Evolutionary conservation across 176 grass and related monocot species (phyloP).

Genomic region (Aegilops sharonensis): DNA sequence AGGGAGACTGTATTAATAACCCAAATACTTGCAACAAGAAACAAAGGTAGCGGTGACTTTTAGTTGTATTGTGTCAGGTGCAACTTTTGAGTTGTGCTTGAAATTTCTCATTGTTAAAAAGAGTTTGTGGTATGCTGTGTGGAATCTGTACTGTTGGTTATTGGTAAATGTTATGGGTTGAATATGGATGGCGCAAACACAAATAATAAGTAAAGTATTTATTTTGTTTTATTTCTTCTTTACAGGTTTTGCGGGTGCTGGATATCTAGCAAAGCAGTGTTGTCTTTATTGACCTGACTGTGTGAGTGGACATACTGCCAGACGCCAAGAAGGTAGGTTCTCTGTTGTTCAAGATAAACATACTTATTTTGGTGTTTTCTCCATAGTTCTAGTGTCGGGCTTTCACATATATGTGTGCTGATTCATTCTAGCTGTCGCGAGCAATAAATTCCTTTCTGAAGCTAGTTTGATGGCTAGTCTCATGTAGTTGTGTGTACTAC

Average conservation of each 20-base stretch:
- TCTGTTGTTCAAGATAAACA: conserved; percentile 5
- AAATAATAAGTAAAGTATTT: neutral
- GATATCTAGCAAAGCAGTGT: neutral
- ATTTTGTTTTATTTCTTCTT: neutral
- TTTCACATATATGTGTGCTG: neutral
- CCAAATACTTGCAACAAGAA: neutral
- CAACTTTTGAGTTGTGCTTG: neutral
- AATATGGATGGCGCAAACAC: neutral
- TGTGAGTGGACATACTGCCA: neutral
- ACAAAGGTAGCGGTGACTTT: neutral
- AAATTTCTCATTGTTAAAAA: neutral
- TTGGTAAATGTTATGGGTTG: neutral
- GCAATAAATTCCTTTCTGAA: conserved; percentile 1
- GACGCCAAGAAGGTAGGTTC: neutral
- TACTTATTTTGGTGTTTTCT: neutral
- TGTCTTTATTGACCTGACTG: neutral
- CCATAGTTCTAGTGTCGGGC: neutral
- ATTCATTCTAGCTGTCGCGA: neutral
- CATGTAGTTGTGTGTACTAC: neutral
- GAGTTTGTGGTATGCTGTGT: neutral
- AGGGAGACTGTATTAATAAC: neutral
- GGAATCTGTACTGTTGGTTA: neutral
- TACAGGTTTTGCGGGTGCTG: neutral
- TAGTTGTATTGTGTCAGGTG: neutral
- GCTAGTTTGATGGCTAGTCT: neutral